These are phyloP conservation scores for Oryza australiensis DNA, from an alignment of 176 grass and related monocot genomes.

Conservation along the genomic window DNA sequence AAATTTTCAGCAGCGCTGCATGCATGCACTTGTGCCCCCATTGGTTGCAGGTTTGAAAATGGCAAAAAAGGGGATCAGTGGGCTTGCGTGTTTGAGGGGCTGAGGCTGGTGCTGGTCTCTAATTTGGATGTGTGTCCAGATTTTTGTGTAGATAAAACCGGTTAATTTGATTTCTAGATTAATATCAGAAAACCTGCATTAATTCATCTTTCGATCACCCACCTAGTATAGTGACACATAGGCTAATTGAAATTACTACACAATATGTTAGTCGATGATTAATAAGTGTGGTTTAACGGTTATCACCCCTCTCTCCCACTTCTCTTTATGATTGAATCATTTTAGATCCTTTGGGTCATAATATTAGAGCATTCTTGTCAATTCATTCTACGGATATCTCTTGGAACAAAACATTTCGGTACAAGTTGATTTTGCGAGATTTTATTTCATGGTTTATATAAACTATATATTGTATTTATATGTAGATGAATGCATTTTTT, in stretches of 20 bases:
- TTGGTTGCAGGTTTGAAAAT: constrained; percentile 35
- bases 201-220: neutral
- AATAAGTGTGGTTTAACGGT: no score
- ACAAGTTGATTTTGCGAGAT: no score
- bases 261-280: no score
- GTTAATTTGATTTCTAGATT: neutral
- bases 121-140: neutral
- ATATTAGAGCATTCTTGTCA: no score
- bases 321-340: neutral
- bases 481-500: no score
- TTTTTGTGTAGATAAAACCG: neutral
- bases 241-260: neutral
- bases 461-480: no score
- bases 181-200: neutral
- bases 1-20: constrained; percentile 10
- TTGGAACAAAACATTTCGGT: no score
- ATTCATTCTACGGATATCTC: no score
- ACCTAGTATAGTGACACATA: neutral
- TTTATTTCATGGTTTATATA: no score
- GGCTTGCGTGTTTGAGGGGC: neutral
- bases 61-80: neutral
- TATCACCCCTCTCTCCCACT: no score
- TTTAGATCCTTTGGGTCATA: no score
- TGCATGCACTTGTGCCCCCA: constrained; percentile 7
- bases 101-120: neutral